A percentile compares a stretch with the other conserved stretches of the same genome.
Evolutionary conservation across 495 filamentous ascomycete genomes (phyloP).

Genomic region (Daldinia vernicosa): DNA sequence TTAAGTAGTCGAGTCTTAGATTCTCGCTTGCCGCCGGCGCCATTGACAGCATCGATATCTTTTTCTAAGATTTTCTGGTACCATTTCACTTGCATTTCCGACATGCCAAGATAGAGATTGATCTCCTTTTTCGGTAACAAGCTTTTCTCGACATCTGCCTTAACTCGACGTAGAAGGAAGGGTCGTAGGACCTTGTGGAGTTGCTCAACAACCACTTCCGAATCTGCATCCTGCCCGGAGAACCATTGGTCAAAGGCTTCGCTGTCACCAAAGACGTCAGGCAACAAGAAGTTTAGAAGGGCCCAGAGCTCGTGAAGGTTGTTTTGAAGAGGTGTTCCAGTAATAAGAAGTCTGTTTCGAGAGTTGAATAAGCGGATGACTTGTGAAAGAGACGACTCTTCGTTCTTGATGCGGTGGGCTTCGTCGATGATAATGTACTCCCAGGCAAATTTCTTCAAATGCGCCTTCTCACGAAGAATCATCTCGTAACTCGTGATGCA

Average conservation of each 20-base stretch:
- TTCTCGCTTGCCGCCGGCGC: slow-evolving; percentile 93
- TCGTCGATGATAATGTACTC: slow-evolving; percentile 99
- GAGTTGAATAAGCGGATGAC: slow-evolving; percentile 98
- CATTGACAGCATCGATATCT: slow-evolving; percentile 99
- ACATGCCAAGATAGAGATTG: slow-evolving; percentile 98
- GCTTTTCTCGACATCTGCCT: slow-evolving; percentile 99
- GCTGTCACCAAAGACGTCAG: slow-evolving; percentile 96
- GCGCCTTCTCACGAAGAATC: slow-evolving; percentile 93
- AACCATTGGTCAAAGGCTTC: slow-evolving; percentile 99
- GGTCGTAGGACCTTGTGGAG: slow-evolving; percentile 92
- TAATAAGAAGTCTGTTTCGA: slow-evolving; percentile 93
- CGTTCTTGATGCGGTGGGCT: slow-evolving; percentile 99
- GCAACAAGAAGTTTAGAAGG: slow-evolving; percentile 93
- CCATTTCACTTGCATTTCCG: slow-evolving; percentile 99
- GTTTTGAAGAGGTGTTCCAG: slow-evolving; percentile 97
- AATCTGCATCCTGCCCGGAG: slow-evolving; percentile 83
- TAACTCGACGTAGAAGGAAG: slow-evolving; percentile 94
- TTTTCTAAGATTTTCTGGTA: slow-evolving; percentile 99
- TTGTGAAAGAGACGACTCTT: slow-evolving; percentile 95
- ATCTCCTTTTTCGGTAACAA: slow-evolving; percentile 96
- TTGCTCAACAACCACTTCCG: slow-evolving; percentile 97
- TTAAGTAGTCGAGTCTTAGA: slow-evolving; percentile 99
- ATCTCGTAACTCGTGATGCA: slow-evolving; percentile 97
- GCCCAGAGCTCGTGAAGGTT: slow-evolving; percentile 99
- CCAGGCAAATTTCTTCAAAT: slow-evolving; percentile 98